Evolutionary conservation across 352 stramenopile species (phyloP), one percentile per base, ranked within the genome.

Genomic region (Globisporangium solare): DNA sequence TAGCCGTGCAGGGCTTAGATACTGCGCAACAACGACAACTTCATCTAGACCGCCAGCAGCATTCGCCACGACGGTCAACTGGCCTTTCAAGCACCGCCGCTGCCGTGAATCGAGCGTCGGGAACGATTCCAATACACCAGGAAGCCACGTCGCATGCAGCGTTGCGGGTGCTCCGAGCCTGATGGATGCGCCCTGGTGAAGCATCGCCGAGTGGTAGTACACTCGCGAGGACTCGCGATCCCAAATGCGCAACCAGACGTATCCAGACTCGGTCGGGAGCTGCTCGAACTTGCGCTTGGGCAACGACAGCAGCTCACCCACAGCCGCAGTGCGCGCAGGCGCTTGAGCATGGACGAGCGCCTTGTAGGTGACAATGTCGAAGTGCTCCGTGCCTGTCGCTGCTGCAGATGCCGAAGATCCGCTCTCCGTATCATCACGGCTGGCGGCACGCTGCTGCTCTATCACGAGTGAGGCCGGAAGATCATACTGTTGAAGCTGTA

Each of bases 51-150:
- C 39, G 18, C 63, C 47, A 14, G 41, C 64, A 20, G 68, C 65
- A 51, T 63, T 60, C 4, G 67, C 46, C 13, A 79, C 17, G 12
- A 79, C 17, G 22, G 66, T 63, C 43, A 86, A 27, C 7, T 63
- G 73, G 27, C 75, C 78, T 58, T 86, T 84, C 12, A 88, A 56
- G 27, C 59, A 67, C 15, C 74, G 67, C 11, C 78, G 73, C 1
- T 63, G 67, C 1, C 66, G 59, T 39, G 71, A 83, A 40, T 74
- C 62, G 6, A 57, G 64, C 2, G 67, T 78, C 8, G 71, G 75
- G 27, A 65, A 78, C 21, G 51, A 79, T 55, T 84, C 69, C 13
- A 88, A 58, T 0, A 73, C 58, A 14, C 75, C 75, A 5, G 78
- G 78, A 11, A 86, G 62, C 78, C 78, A 88, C 4, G 63, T 59